Evolutionary conservation across 2,329 filamentous ascomycete genomes (phyloP).

Genomic region (Epichloe brachyelytri): DNA sequence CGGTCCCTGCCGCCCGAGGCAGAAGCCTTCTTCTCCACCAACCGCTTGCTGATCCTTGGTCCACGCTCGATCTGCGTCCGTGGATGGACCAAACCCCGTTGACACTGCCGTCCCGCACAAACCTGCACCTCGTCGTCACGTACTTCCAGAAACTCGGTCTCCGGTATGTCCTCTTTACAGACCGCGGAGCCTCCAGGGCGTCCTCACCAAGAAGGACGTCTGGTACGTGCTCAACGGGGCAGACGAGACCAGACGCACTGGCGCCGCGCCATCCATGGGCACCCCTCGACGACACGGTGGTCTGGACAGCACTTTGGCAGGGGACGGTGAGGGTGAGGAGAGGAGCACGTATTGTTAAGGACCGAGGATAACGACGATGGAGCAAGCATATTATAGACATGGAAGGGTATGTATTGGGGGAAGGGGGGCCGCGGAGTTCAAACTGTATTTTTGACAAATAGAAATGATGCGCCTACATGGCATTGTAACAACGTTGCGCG

Average conservation of each 20-base stretch:
- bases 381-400: too few species aligned
- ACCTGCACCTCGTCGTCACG: conserved; percentile 70
- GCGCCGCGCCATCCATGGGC: conserved; percentile 10
- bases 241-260: conserved; percentile 43
- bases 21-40: conserved; percentile 79
- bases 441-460: too few species aligned
- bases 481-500: too few species aligned
- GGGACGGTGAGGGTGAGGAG: neutral
- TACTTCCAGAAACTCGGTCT: conserved; percentile 94
- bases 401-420: too few species aligned
- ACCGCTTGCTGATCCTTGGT: conserved; percentile 62
- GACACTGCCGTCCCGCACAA: conserved; percentile 65
- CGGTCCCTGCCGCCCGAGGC: conserved; percentile 55
- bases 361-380: neutral
- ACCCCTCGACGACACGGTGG: neutral
- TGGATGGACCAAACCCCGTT: conserved; percentile 99
- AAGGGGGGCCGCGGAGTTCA: too few species aligned
- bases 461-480: too few species aligned
- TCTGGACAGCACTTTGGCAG: neutral
- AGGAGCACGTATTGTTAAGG: conserved; percentile 1
- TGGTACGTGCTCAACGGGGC: conserved; percentile 84
- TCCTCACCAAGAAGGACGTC: conserved; percentile 94
- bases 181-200: conserved; percentile 70
- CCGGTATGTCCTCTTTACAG: conserved; percentile 77
- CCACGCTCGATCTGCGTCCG: conserved; percentile 74